Evolutionary conservation across 495 filamentous ascomycete species (phyloP).

Genomic region (Tuber microsphaerosporum): DNA sequence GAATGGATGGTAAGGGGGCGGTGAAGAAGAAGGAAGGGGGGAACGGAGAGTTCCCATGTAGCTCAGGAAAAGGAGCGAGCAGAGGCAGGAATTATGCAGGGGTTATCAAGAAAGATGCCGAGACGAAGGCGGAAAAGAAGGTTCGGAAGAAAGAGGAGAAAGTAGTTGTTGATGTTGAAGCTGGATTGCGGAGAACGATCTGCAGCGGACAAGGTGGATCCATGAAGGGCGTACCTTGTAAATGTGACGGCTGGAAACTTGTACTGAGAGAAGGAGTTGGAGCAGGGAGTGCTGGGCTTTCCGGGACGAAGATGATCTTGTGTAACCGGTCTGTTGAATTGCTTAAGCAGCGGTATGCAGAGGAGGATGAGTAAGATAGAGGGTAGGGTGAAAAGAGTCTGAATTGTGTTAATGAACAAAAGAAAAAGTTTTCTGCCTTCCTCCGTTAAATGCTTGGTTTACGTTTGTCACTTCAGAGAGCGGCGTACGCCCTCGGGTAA

Average conservation of each 20-base stretch:
- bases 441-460: background rate
- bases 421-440: background rate
- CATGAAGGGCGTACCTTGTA: background rate
- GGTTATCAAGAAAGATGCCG: background rate
- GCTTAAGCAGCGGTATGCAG: background rate
- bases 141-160: background rate
- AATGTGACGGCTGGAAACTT: background rate
- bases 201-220: background rate
- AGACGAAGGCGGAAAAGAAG: background rate
- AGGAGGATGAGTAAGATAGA: background rate
- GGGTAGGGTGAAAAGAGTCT: background rate
- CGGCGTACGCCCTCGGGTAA: background rate
- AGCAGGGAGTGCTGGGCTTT: background rate
- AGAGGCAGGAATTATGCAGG: background rate
- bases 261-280: background rate
- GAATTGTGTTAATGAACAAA: background rate
- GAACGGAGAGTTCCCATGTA: background rate
- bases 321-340: background rate
- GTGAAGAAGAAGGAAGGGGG: background rate
- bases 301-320: background rate
- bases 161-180: background rate
- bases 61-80: background rate
- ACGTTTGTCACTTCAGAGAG: background rate
- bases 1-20: background rate
- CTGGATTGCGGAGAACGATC: background rate